Conservation (phyloP, 2,329 filamentous ascomycete genomes). For the Aspergillus sp. region DNA sequence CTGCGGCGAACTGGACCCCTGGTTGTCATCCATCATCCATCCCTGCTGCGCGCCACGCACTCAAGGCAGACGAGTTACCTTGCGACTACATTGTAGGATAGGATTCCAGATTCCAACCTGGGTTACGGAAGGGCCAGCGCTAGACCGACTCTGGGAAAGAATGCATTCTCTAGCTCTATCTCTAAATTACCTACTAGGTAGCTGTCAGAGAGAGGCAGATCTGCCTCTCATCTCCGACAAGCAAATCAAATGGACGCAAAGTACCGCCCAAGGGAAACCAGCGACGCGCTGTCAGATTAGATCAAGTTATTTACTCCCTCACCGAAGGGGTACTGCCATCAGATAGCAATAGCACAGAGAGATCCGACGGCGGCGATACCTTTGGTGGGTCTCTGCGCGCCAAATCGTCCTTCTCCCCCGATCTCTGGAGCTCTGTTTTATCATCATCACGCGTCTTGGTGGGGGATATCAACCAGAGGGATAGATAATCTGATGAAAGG, state of each 20-base stretch:
- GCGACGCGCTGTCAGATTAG: conserved; percentile 56
- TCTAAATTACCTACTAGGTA: background rate
- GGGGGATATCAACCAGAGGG: background rate
- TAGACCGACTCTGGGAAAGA: background rate
- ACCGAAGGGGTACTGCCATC: conserved; percentile 34
- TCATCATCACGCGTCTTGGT: conserved; percentile 25
- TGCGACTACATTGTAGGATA: background rate
- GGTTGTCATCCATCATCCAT: background rate
- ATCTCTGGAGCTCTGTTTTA: conserved; percentile 29
- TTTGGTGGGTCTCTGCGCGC: conserved; percentile 22
- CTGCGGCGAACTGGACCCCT: background rate
- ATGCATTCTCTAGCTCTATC: background rate
- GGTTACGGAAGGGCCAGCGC: background rate
- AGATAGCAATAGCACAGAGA: conserved; percentile 20
- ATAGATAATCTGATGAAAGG: conserved; percentile 5
- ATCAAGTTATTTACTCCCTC: conserved; percentile 60
- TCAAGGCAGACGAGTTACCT: background rate
- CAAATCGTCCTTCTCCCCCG: conserved; percentile 7
- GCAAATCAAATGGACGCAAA: background rate
- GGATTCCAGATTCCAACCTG: background rate
- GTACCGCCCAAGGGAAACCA: background rate
- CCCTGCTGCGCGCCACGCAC: background rate
- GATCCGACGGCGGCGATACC: conserved; percentile 24
- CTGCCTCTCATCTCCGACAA: background rate
- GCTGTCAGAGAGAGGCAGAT: background rate